These are phyloP conservation scores for Aspergillus fumigatiaffinis DNA, from an alignment of 2,329 filamentous ascomycete genomes.

Conservation along the genomic window DNA sequence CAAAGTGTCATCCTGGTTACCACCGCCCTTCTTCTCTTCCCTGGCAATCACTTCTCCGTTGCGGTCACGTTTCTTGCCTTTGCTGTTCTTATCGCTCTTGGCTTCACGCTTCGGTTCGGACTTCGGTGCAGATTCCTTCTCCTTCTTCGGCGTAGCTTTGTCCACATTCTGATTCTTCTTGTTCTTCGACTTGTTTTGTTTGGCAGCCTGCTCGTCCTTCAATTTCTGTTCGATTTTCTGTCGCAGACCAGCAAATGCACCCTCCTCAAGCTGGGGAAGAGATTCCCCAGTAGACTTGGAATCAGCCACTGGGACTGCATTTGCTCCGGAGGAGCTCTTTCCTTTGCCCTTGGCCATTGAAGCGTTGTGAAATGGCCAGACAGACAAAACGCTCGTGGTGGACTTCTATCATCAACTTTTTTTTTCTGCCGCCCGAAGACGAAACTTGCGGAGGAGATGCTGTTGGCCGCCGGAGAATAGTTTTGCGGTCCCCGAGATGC, in stretches of 20 bases:
- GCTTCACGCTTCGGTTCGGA: constrained; percentile 16
- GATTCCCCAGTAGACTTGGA: constrained; percentile 20
- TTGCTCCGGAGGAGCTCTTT: constrained; percentile 29
- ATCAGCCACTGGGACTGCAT: constrained; percentile 14
- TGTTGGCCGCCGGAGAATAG: constrained; percentile 25
- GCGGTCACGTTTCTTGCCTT: constrained; percentile 45
- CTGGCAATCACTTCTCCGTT: constrained; percentile 43
- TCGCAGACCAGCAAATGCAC: constrained; percentile 39
- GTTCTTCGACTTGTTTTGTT: constrained; percentile 30
- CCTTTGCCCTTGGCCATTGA: constrained; percentile 39
- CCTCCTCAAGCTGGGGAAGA: constrained; percentile 34
- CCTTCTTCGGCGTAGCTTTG: constrained; percentile 20
- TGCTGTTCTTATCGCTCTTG: constrained; percentile 20
- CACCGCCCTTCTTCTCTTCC: constrained; percentile 25
- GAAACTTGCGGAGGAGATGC: constrained; percentile 3
- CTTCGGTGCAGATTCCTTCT: constrained; percentile 20
- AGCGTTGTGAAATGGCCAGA: constrained; percentile 14
- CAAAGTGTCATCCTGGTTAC: constrained; percentile 30
- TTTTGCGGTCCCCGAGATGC: constrained; percentile 15
- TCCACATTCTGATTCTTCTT: constrained; percentile 20
- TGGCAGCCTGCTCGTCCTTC: constrained; percentile 29
- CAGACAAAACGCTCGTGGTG: constrained; percentile 19
- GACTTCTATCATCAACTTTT: constrained; percentile 24
- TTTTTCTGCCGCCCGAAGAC: constrained; percentile 32
- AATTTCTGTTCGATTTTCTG: constrained; percentile 40